Base-by-base conservation (phyloP, 1,139 yeast species). In the Saccharomyces hybrid region DNA sequence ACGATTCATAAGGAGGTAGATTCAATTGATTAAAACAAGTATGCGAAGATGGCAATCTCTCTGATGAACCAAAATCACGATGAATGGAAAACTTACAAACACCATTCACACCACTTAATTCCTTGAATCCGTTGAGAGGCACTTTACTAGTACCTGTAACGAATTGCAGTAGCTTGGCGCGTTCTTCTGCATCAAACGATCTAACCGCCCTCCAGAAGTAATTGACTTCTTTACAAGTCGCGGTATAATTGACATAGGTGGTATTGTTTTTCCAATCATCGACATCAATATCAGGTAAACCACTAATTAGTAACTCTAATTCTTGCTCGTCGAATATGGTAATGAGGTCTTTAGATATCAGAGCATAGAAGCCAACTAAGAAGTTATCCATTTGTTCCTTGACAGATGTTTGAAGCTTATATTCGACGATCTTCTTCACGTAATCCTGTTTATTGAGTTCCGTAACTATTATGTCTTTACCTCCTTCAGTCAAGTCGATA, bases 201-300 rank as follows among this genome's bases (percentile, higher is more conserved):
- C 90, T 83, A 14, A 95, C 97, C 1, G 98, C 97, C 68, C 98
- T 79, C 99, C 99, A 95, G 73, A 93, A 95, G 90, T 98, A 93
- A 67, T 87, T 91, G 57, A 95, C 85, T 68, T 91, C 98, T 46
- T 88, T 83, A 2, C 96, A 88, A 1, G 89, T 80, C 1, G 95
- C 80, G 0, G 91, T 81, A 70, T 93, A 95, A 68, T 91, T 93
- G 57, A 81, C 86, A 71, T 95, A 93, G 1, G 77, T 78, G 1
- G 97, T 81, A 69, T 93, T 87, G 65, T 82, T 84, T 64, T 88
- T 87, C 99, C 99, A 95, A 67, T 95, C 99, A 61, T 83, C 87
- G 27, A 93, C 91, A 71, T 88, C 97, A 63, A 95, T 91, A 65
- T 93, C 97, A 1, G 99, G 99, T 66, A 95, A 77, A 12, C 99